These are phyloP conservation scores for Dioscorea alata DNA, from an alignment of 106 monocot species.

Conservation along the genomic window DNA sequence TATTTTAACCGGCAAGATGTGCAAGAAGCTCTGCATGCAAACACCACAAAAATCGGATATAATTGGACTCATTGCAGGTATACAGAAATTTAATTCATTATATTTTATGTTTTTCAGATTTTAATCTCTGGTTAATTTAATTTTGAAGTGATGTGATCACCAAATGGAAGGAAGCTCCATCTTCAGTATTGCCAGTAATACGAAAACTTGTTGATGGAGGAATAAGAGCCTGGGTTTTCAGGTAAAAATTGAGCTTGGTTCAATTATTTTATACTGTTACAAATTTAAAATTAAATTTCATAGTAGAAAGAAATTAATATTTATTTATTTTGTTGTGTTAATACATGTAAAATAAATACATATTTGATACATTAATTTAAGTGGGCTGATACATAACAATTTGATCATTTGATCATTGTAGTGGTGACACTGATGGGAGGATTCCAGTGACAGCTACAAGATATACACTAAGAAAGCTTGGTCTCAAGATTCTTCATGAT, in stretches of 20 bases:
- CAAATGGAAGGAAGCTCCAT: constrained; percentile 40
- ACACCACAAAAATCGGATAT: constrained; percentile 23
- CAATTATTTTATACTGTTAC: too few relatives aligned
- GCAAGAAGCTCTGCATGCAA: constrained; percentile 59
- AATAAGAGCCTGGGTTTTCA: constrained; percentile 82
- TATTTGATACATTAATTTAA: not conserved
- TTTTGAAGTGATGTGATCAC: constrained; percentile 11
- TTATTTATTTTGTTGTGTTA: not conserved
- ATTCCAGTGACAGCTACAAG: constrained; percentile 42
- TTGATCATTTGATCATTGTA: constrained; percentile 2
- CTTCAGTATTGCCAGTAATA: constrained; percentile 47
- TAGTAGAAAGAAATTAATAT: not conserved
- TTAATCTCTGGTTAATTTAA: not conserved
- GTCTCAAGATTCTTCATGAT: constrained; percentile 16
- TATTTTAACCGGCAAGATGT: constrained; percentile 62
- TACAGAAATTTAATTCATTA: not conserved
- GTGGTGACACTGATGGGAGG: constrained; percentile 47
- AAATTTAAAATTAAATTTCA: too few relatives aligned
- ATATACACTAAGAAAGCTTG: constrained; percentile 38
- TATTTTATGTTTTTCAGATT: too few relatives aligned
- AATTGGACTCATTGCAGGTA: constrained; percentile 52
- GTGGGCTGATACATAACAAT: not conserved
- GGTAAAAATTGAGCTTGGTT: constrained; percentile 21
- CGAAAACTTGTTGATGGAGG: constrained; percentile 68
- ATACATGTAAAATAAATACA: not conserved